phyloP scores from a whole-genome alignment of 441 rosid species.

The Hura crepitans region DNA sequence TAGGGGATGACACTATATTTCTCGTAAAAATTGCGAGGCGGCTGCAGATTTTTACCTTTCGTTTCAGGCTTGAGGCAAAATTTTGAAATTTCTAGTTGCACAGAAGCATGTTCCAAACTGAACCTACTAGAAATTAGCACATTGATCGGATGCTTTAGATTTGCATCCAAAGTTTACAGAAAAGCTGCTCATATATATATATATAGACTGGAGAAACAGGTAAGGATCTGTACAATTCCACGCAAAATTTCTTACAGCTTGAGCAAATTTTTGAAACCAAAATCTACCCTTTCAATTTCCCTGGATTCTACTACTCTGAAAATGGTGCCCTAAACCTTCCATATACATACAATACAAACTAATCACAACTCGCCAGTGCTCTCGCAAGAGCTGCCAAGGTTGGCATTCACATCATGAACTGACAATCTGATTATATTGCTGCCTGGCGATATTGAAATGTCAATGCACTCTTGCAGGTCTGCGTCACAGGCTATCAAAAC shows the following conservation, averaged over 20 bases:
- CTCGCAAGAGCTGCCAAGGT: conserved; percentile 82
- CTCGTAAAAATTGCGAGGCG: too few species aligned
- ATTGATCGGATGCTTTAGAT: neutral
- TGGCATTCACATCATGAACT: conserved; percentile 54
- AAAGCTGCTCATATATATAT: too few species aligned
- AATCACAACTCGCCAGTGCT: conserved; percentile 63
- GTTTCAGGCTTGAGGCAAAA: too few species aligned
- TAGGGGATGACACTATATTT: too few species aligned
- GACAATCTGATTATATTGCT: conserved; percentile 56
- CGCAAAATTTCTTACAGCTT: conserved; percentile 14
- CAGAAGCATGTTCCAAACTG: too few species aligned
- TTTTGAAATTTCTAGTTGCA: too few species aligned
- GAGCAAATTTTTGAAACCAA: conserved; percentile 8
- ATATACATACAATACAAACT: neutral
- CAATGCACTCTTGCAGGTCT: conserved; percentile 77
- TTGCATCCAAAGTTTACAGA: neutral
- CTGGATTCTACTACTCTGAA: conserved; percentile 17
- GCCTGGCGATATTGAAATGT: conserved; percentile 61
- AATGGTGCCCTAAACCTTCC: conserved; percentile 24
- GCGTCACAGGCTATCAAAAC: conserved; percentile 66
- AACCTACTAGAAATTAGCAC: neutral
- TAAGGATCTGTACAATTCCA: conserved; percentile 13
- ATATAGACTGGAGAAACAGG: too few species aligned
- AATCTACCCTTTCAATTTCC: conserved; percentile 23
- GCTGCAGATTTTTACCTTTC: too few species aligned